Conservation (phyloP, 495 filamentous ascomycete genomes). For the Talaromyces thailandensis region DNA sequence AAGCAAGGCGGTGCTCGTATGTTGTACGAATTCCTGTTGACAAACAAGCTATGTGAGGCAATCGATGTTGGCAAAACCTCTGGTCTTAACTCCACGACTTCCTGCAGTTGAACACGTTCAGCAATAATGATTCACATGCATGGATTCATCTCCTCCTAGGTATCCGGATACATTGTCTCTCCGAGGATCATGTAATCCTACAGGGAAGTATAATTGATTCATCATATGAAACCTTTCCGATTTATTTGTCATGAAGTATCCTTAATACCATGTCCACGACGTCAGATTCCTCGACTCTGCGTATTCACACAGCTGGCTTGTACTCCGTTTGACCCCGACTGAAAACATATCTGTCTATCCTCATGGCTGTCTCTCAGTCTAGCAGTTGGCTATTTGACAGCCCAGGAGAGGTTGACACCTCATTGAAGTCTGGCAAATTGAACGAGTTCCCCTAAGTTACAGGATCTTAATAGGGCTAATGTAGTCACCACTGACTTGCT, state of each 20-base stretch:
- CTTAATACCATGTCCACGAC: background rate
- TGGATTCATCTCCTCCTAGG: background rate
- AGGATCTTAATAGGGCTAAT: background rate
- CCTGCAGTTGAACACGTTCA: background rate
- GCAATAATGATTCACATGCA: background rate
- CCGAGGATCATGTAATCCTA: background rate
- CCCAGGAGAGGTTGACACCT: background rate
- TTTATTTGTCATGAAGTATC: background rate
- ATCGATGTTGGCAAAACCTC: background rate
- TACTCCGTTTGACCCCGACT: background rate
- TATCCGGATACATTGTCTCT: background rate
- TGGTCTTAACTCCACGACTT: background rate
- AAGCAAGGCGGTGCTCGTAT: background rate
- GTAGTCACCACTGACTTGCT: too few relatives aligned
- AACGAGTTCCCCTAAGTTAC: background rate
- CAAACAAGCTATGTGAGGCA: background rate
- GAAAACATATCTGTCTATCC: background rate
- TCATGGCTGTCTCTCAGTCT: background rate
- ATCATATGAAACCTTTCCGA: background rate
- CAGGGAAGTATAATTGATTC: background rate
- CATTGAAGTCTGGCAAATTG: background rate
- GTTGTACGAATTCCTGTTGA: background rate
- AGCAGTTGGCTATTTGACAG: background rate
- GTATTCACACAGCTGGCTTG: too few relatives aligned
- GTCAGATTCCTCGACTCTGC: too few relatives aligned